Evolutionary conservation across 2,329 filamentous ascomycete genomes (phyloP).

Genomic region (Cadophora luteo-olivacea): DNA sequence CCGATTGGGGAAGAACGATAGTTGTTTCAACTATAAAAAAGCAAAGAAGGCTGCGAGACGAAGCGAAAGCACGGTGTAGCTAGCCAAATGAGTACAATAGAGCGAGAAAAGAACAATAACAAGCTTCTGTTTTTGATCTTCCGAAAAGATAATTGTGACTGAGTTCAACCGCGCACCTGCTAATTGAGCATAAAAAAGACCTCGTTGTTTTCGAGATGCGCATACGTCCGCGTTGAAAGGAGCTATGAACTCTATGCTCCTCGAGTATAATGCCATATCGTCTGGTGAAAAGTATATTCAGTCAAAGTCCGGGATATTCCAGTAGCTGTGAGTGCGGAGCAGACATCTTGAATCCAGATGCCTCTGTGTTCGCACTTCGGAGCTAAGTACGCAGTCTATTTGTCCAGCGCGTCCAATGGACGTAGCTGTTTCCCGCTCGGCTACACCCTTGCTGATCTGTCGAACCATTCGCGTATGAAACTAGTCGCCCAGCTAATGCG

Average conservation of each 20-base stretch:
- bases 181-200: not conserved
- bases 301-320: not conserved
- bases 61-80: not conserved
- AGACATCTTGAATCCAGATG: not conserved
- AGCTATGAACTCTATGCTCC: not conserved
- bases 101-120: not conserved
- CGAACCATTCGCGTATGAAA: not conserved
- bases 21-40: not conserved
- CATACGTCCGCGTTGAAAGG: not conserved
- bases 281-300: not conserved
- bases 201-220: too few relatives aligned
- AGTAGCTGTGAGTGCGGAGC: not conserved
- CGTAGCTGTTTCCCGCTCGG: not conserved
- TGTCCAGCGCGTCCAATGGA: not conserved
- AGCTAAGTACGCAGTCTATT: not conserved
- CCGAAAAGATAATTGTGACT: not conserved
- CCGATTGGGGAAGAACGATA: not conserved
- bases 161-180: not conserved
- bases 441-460: not conserved
- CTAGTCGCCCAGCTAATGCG: not conserved
- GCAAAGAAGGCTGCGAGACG: not conserved
- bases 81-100: not conserved
- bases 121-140: not conserved
- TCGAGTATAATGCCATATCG: not conserved
- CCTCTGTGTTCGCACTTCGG: not conserved